phyloP scores from a whole-genome alignment of 2,329 filamentous ascomycete species.

The Hymenotorrendiella dingleyae region DNA sequence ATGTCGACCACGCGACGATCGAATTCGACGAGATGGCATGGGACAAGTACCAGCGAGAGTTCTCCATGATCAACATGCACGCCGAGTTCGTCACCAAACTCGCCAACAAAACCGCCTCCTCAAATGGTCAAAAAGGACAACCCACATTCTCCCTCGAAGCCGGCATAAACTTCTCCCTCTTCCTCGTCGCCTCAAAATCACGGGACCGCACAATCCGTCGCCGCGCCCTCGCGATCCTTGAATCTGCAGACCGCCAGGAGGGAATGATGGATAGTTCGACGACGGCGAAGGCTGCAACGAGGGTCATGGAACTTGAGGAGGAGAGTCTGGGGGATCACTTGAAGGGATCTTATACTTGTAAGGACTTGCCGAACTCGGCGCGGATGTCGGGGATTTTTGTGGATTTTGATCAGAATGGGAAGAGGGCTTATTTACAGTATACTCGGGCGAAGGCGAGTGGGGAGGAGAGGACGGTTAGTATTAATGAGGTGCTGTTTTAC shows the following conservation, averaged over 20 bases:
- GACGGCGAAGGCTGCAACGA: background rate
- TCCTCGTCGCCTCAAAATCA: constrained; percentile 58
- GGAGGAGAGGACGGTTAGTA: no score
- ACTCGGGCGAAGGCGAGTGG: no score
- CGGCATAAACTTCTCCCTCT: constrained; percentile 56
- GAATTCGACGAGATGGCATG: background rate
- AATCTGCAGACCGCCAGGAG: constrained; percentile 53
- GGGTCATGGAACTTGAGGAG: background rate
- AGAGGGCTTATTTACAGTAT: background rate
- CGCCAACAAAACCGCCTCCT: background rate
- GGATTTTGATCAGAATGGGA: background rate
- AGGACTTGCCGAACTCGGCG: background rate
- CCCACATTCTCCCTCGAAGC: constrained; percentile 51
- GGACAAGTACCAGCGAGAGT: background rate
- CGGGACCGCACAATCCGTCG: constrained; percentile 48
- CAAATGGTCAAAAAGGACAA: background rate
- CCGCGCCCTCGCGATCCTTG: constrained; percentile 54
- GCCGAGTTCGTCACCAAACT: background rate
- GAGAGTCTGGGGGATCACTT: background rate
- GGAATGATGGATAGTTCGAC: constrained; percentile 52
- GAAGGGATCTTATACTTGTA: no score
- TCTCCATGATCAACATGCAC: background rate
- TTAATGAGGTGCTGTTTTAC: no score
- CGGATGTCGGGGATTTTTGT: background rate
- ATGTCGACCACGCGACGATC: background rate